Evolutionary conservation across 805 yeast species (phyloP).

Genomic region (Nakazawaea sp.): DNA sequence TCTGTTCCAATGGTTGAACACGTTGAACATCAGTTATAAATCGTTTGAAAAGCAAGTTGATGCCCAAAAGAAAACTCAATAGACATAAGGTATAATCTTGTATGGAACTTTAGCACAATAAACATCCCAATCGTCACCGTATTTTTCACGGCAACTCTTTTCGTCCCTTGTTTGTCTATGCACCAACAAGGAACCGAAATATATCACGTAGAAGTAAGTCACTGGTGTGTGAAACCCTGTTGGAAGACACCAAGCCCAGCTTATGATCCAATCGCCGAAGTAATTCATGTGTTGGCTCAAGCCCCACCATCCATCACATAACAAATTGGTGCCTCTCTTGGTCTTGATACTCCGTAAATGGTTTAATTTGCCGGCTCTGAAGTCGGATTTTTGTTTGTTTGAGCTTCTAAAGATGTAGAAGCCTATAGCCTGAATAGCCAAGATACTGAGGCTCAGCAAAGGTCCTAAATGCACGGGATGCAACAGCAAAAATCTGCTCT

Average conservation of each 20-base stretch:
- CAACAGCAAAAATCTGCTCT: slow-evolving; percentile 72
- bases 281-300: slow-evolving; percentile 89
- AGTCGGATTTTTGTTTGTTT: slow-evolving; percentile 78
- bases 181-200: slow-evolving; percentile 73
- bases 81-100: slow-evolving; percentile 83
- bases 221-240: slow-evolving; percentile 77
- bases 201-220: slow-evolving; percentile 81
- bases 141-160: slow-evolving; percentile 79
- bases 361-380: slow-evolving; percentile 68
- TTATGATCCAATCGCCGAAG: slow-evolving; percentile 91
- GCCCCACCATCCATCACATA: slow-evolving; percentile 97
- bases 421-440: slow-evolving; percentile 51
- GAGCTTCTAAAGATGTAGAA: slow-evolving; percentile 78
- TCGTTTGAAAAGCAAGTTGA: slow-evolving; percentile 70
- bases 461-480: slow-evolving; percentile 51
- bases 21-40: slow-evolving; percentile 71
- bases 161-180: slow-evolving; percentile 93
- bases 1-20: slow-evolving; percentile 67
- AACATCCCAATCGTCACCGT: slow-evolving; percentile 80
- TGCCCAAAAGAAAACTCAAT: slow-evolving; percentile 49
- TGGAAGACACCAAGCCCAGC: slow-evolving; percentile 88
- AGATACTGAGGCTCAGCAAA: slow-evolving; percentile 29
- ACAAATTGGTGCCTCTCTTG: slow-evolving; percentile 67
- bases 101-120: slow-evolving; percentile 80
- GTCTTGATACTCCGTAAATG: slow-evolving; percentile 69